Evolutionary conservation across 768 basidiomycete genomes (phyloP).

Genomic region (Rhodotorula babjevae): DNA sequence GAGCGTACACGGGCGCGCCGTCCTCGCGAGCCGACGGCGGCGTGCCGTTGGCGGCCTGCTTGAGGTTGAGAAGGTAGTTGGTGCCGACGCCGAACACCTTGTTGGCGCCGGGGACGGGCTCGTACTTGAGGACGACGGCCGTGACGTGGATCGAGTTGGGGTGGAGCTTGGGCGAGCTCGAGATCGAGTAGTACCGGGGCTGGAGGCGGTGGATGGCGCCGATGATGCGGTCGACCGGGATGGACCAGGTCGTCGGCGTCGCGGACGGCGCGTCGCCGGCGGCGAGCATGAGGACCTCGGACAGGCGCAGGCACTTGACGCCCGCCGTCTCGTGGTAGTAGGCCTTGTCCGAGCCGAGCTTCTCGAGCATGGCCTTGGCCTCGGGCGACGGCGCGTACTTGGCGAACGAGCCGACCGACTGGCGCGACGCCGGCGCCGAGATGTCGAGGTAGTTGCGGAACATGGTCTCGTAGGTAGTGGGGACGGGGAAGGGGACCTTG

Average conservation of each 20-base stretch:
- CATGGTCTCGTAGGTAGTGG: slow-evolving; percentile 87
- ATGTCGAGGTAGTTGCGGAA: slow-evolving; percentile 97
- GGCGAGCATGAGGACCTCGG: slow-evolving; percentile 85
- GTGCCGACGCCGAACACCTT: slow-evolving; percentile 86
- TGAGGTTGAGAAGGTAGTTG: slow-evolving; percentile 92
- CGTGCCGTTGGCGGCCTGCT: slow-evolving; percentile 56
- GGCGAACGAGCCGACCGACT: slow-evolving; percentile 77
- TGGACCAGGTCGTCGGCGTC: slow-evolving; percentile 70
- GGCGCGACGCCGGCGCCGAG: slow-evolving; percentile 87
- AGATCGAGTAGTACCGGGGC: slow-evolving; percentile 97
- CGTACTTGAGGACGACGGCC: slow-evolving; percentile 88
- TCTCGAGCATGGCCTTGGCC: slow-evolving; percentile 67
- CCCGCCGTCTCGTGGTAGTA: slow-evolving; percentile 71
- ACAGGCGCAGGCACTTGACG: slow-evolving; percentile 71
- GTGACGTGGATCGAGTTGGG: slow-evolving; percentile 90
- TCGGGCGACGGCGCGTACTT: slow-evolving; percentile 80
- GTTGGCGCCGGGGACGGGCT: slow-evolving; percentile 57
- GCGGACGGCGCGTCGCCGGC: slow-evolving; percentile 70
- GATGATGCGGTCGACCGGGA: slow-evolving; percentile 95
- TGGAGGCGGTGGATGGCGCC: slow-evolving; percentile 90
- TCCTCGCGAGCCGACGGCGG: slow-evolving; percentile 47
- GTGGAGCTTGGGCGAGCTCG: slow-evolving; percentile 88
- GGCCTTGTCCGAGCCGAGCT: slow-evolving; percentile 80
- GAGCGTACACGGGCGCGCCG: slow-evolving; percentile 64
- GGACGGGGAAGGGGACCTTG: slow-evolving; percentile 97